phyloP scores from a whole-genome alignment of 345 rosid genomes.

The Boechera retrofracta region DNA sequence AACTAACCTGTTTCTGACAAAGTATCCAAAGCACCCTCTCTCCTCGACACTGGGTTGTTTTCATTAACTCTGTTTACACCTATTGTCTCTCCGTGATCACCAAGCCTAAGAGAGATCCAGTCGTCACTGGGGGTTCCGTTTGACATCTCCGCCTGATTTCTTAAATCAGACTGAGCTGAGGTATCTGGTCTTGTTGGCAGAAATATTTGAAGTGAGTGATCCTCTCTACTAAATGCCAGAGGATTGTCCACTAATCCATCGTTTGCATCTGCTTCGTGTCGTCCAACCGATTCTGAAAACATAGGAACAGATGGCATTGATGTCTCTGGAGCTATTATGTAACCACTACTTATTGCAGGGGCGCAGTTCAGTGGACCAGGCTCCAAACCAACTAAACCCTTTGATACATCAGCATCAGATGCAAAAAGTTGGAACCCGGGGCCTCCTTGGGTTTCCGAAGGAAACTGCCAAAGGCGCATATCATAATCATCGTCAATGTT shows the following conservation, averaged over 20 bases:
- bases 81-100: slow-evolving; percentile 56
- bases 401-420: slow-evolving; percentile 63
- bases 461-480: slow-evolving; percentile 68
- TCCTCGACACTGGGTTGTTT: slow-evolving; percentile 43
- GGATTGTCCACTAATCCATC: slow-evolving; percentile 75
- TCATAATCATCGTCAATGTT: slow-evolving; percentile 69
- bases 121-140: slow-evolving; percentile 73
- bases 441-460: slow-evolving; percentile 64
- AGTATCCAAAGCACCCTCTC: slow-evolving; percentile 51
- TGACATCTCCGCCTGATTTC: slow-evolving; percentile 64
- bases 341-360: slow-evolving; percentile 52
- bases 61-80: slow-evolving; percentile 55
- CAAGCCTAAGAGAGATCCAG: slow-evolving; percentile 93
- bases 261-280: slow-evolving; percentile 53
- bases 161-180: slow-evolving; percentile 58
- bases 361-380: slow-evolving; percentile 54
- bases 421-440: slow-evolving; percentile 80
- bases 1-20: slow-evolving; percentile 78
- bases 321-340: slow-evolving; percentile 58
- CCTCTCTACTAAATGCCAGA: slow-evolving; percentile 66
- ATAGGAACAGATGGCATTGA: slow-evolving; percentile 51
- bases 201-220: slow-evolving; percentile 88
- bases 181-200: slow-evolving; percentile 77
- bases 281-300: slow-evolving; percentile 58
- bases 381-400: slow-evolving; percentile 60